phyloP scores from a whole-genome alignment of 306 rosid species.

The Cicer arietinum region DNA sequence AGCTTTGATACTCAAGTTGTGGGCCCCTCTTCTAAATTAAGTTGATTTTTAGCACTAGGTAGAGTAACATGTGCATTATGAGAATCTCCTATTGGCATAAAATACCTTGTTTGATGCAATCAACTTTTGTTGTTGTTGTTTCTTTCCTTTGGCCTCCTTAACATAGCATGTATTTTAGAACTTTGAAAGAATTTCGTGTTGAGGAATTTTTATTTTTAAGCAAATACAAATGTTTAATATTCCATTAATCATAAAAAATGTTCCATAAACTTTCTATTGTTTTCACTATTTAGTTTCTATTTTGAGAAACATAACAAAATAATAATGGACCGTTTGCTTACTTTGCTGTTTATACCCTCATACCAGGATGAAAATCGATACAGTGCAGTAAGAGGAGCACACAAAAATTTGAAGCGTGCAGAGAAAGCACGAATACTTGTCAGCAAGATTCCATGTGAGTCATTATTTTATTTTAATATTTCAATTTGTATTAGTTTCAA shows the following conservation, averaged over 20 bases:
- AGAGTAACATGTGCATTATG: background rate
- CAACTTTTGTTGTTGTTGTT: constrained; percentile 3
- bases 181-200: constrained; percentile 13
- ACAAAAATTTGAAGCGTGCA: constrained; percentile 90
- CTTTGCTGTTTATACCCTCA: constrained; percentile 28
- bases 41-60: background rate
- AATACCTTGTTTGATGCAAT: background rate
- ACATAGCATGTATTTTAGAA: constrained; percentile 11
- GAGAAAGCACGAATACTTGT: constrained; percentile 86
- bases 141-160: background rate
- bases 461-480: constrained; percentile 6
- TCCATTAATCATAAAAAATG: background rate
- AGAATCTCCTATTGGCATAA: constrained; percentile 1
- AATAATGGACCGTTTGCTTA: constrained; percentile 1
- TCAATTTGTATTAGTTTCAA: constrained; percentile 17
- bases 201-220: constrained; percentile 18
- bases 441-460: constrained; percentile 79
- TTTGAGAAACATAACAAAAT: background rate
- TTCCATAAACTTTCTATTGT: constrained; percentile 6
- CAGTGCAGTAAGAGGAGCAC: constrained; percentile 91
- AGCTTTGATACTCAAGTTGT: background rate
- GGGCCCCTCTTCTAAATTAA: background rate
- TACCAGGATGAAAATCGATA: constrained; percentile 89
- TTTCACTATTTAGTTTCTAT: constrained; percentile 18
- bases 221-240: background rate